Evolutionary conservation across 768 basidiomycete species (phyloP), one percentile per base, ranked within the genome.

Genomic region (Leccinum sublutescens): DNA sequence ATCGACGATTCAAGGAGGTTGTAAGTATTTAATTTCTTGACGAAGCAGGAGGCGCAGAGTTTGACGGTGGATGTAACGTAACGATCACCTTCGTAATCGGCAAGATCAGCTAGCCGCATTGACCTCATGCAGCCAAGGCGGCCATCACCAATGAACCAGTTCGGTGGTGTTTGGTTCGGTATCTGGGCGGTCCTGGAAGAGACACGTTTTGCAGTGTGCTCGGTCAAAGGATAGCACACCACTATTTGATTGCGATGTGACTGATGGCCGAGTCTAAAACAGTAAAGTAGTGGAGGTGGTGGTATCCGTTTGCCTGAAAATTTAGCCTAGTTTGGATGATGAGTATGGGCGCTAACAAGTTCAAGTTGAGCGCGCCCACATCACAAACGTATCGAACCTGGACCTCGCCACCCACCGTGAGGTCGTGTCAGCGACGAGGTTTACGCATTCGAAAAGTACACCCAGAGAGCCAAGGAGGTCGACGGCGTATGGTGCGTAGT

Each of bases 31-130:
- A 14, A 55, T 57, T 58, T 50, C 43, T 11, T 45, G 48, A 48
- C 34, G 12, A 29, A 53, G 43, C 19, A 40, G 23, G 15, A 11
- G 23, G 29, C 6, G 49, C n/a, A 45, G 12, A 34, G 52, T 25
- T 54, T 54, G 27, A 34, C 50, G 48, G 36, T 29, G 45, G 33
- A 31, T 15, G 17, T 43, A 38, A 31, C 19, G 43, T 19, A 56
- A 54, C 38, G 31, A 51, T 38, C 36, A 55, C 14, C 59, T 63
- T 52, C 61, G 55, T 63, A 60, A 59, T 63, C 55, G 59, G 36
- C 54, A 57, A 55, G 50, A 52, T 57, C 29, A 31, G 25, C 49
- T 40, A 55, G 34, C 21, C 21, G 25, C n/a, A 53, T 33, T 63
- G 51, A 60, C 62, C 56, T 65, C 63, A 47, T 40, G 40, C 12